Evolutionary conservation across 352 stramenopile genomes (phyloP).

Genomic region (Phytophthora chlamydospora): DNA sequence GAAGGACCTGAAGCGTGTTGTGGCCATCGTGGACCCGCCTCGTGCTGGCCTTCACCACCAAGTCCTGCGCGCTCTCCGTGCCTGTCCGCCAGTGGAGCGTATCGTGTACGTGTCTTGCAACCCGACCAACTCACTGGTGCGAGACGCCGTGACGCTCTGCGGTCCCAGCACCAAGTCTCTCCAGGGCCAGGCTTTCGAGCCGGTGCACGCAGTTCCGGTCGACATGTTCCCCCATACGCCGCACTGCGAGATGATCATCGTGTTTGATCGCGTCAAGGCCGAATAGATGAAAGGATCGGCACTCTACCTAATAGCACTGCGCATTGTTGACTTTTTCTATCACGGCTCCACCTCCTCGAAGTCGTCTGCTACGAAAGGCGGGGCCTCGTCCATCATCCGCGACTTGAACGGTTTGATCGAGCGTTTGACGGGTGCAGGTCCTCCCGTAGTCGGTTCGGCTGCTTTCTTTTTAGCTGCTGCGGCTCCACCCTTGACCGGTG

Average conservation of each 20-base stretch:
- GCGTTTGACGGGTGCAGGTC: conserved; percentile 45
- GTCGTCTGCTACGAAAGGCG: conserved; percentile 61
- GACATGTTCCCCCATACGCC: conserved; percentile 99
- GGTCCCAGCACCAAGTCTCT: conserved; percentile 93
- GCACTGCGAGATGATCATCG: conserved; percentile 99
- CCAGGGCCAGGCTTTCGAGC: conserved; percentile 90
- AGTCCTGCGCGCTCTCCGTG: conserved; percentile 87
- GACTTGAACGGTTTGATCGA: conserved; percentile 83
- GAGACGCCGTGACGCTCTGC: conserved; percentile 92
- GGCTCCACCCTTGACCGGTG: conserved; percentile 25
- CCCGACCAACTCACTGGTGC: conserved; percentile 94
- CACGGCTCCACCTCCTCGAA: conserved; percentile 69
- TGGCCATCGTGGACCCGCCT: conserved; percentile 97
- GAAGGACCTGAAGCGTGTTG: conserved; percentile 73
- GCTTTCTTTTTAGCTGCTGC: conserved; percentile 53
- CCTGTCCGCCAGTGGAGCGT: conserved; percentile 81
- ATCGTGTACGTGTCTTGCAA: conserved; percentile 99
- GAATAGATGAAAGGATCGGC: conserved; percentile 19
- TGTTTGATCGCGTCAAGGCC: conserved; percentile 93
- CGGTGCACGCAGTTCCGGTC: conserved; percentile 93
- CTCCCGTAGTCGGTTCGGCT: conserved; percentile 14
- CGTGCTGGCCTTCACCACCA: conserved; percentile 94
- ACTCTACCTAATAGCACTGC: conserved; percentile 16
- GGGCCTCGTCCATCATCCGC: conserved; percentile 71
- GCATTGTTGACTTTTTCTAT: conserved; percentile 9